Evolutionary conservation across 139 green algal species (phyloP).

Genomic region (Chlorella sp.): DNA sequence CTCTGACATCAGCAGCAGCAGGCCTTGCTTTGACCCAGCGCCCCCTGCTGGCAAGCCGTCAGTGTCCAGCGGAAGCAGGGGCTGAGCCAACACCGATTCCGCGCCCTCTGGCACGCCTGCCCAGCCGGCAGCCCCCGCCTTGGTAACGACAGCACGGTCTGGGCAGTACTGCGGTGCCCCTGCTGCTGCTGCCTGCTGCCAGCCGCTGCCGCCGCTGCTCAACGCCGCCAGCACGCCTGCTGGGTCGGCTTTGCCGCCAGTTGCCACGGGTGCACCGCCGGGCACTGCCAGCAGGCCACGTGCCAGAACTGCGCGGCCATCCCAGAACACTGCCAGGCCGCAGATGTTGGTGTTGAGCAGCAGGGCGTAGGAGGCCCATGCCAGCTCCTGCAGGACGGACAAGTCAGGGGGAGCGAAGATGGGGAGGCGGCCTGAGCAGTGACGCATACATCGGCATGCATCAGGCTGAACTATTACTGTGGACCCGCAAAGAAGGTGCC

Average conservation of each 20-base stretch:
- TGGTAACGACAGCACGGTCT: background rate
- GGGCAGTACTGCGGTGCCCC: background rate
- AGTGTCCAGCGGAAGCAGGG: background rate
- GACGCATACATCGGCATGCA: background rate
- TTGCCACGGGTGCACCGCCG: background rate
- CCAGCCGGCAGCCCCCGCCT: constrained; percentile 11
- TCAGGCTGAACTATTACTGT: background rate
- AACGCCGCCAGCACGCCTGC: constrained; percentile 10
- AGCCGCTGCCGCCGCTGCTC: background rate
- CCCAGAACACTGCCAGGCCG: constrained; percentile 63
- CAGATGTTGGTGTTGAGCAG: constrained; percentile 88
- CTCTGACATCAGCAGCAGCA: constrained; percentile 70
- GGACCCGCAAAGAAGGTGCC: background rate
- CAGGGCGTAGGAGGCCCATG: constrained; percentile 84
- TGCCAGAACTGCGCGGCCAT: constrained; percentile 44
- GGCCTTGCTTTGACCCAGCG: background rate
- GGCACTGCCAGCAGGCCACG: constrained; percentile 45
- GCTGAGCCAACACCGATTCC: constrained; percentile 18
- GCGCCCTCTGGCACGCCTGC: constrained; percentile 4
- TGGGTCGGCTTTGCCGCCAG: constrained; percentile 1
- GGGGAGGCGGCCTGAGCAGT: background rate
- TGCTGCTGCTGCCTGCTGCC: background rate
- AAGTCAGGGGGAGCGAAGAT: background rate
- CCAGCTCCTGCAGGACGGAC: constrained; percentile 71
- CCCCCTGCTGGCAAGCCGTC: background rate